Conservation (phyloP, 495 filamentous ascomycete genomes). For the Hypoxylon rickii region DNA sequence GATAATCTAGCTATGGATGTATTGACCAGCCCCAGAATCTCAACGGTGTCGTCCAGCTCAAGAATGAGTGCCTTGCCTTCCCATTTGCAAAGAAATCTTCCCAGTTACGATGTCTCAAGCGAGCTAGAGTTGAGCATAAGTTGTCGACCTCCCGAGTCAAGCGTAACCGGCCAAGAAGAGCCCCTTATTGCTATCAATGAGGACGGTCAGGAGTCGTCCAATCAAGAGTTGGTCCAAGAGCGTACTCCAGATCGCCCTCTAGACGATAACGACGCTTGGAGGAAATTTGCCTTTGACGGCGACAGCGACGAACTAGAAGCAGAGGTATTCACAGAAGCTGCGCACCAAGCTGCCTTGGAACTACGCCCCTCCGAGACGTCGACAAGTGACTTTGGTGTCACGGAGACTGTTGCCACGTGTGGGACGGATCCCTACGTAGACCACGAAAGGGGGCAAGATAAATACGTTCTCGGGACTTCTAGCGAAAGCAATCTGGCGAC, state of each 20-base stretch:
- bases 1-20: not conserved
- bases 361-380: slow-evolving; percentile 36
- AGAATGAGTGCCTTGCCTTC: slow-evolving; percentile 18
- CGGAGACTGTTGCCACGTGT: slow-evolving; percentile 12
- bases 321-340: slow-evolving; percentile 42
- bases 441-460: not conserved
- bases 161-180: not conserved
- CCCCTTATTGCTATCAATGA: not conserved
- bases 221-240: not conserved
- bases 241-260: not conserved
- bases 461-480: slow-evolving; percentile 21
- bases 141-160: not conserved
- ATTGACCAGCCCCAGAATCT: not conserved
- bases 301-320: slow-evolving; percentile 43
- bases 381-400: not conserved
- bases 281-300: slow-evolving; percentile 43
- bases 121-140: slow-evolving; percentile 4
- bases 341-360: slow-evolving; percentile 38
- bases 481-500: slow-evolving; percentile 27
- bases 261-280: slow-evolving; percentile 45
- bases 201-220: not conserved
- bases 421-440: not conserved
- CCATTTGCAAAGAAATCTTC: slow-evolving; percentile 28
- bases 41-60: slow-evolving; percentile 11
- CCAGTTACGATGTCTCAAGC: slow-evolving; percentile 28